Evolutionary conservation across 805 yeast genomes (phyloP), one percentile per base, ranked within the genome.

Genomic region (Wickerhamiella dianesei): DNA sequence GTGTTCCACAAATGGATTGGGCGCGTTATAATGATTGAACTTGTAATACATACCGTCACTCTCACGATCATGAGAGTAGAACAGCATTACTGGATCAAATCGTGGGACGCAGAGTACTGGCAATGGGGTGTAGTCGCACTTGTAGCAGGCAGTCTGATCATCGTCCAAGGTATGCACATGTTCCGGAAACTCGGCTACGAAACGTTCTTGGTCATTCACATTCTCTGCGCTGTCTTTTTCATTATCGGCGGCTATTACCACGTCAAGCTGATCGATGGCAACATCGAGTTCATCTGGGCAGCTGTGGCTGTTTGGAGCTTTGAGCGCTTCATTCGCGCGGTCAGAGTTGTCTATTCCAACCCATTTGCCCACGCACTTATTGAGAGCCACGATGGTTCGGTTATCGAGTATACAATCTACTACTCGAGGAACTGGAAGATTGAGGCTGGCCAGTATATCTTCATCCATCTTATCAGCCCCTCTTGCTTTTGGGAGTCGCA

Each of bases 1-100:
- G 63, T 67, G 40, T 74, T 71, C 54, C 89, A 82, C 62, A 76
- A 72, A 59, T 76, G 82, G 80, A 60, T 70, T 42, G 79, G 82
- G 1, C 68, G 79, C 51, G 64, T 71, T 0, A 63, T 72, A 53
- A 64, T 70, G 19, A 51, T 73, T 19, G 60, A 75, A 45, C 70
- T 71, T 3, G 53, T 76, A 35, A 61, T 78, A 17, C 89, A 81
- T 56, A 71, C 74, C 0, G 64, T 68, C n/a, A 70, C 73, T 5
- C 74, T 76, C 74, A 73, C 81, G 0, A 40, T 20, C 20, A 40
- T 50, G 19, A 47, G 54, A 36, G 42, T 52, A 0, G 47, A 47
- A 1, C 46, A 45, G 9, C 44, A 43, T 17, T 12, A 12, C 25
- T 47, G 70, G 43, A 44, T 62, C 48, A 46, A 12, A n/a, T 17